Percentiles rank a stretch among this genome's conserved stretches.
Conservation (phyloP, 257 asterid genomes). For the Salvia rosmarinus region DNA sequence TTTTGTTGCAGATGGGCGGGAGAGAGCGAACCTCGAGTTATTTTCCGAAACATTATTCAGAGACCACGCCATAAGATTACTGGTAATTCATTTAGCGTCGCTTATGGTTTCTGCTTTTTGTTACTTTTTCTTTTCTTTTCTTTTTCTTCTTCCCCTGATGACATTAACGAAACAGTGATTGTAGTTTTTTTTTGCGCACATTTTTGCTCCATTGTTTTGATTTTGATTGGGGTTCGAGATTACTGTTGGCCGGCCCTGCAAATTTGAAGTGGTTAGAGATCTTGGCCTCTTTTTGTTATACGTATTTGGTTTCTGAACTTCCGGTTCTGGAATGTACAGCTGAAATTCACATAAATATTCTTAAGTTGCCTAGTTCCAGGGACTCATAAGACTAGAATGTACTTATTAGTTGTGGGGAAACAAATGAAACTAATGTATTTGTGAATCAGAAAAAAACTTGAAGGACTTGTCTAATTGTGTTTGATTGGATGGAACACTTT, state of each 20-base stretch:
- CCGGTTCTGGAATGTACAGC: background rate
- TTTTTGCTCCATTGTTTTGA: slow-evolving; percentile 20
- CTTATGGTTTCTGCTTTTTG: background rate
- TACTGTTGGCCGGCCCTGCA: slow-evolving; percentile 5
- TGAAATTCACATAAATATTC: background rate
- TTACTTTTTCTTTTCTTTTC: no score
- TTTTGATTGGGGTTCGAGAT: background rate
- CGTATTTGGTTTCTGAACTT: background rate
- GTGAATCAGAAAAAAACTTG: background rate
- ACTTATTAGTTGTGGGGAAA: background rate
- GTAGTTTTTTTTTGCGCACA: no score
- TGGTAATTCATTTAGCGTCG: slow-evolving; percentile 43
- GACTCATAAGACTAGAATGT: background rate
- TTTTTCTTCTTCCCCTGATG: no score
- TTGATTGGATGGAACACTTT: no score
- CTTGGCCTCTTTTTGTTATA: background rate
- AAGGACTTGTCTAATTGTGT: background rate
- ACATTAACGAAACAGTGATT: no score
- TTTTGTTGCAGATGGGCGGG: slow-evolving; percentile 84
- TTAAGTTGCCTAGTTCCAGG: background rate
- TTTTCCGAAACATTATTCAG: slow-evolving; percentile 94
- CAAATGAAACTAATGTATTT: slow-evolving; percentile 10
- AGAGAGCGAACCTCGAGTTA: slow-evolving; percentile 88
- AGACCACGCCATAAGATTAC: slow-evolving; percentile 96
- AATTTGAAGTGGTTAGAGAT: slow-evolving; percentile 2